A percentile compares a stretch with the other conserved stretches of the same genome.
phyloP scores from a whole-genome alignment of 345 rosid species.

The Erysimum cheiranthoides region DNA sequence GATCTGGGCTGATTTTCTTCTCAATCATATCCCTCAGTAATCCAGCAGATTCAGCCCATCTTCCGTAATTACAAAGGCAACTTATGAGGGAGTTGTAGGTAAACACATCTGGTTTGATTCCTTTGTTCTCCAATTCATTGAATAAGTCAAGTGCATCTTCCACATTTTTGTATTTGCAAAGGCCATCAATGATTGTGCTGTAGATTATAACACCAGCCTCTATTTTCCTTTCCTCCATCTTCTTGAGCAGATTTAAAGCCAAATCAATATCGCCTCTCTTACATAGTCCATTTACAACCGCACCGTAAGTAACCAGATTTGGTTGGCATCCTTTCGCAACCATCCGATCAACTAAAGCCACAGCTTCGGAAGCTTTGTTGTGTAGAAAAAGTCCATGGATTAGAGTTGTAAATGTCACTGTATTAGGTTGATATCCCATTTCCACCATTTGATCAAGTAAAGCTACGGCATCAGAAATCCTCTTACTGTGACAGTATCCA shows the following conservation, averaged over 20 bases:
- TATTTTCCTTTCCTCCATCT: not conserved
- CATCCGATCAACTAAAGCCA: not conserved
- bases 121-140: conserved; percentile 1
- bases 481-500: not conserved
- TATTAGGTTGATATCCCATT: not conserved
- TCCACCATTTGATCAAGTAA: not conserved
- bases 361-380: not conserved
- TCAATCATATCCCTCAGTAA: not conserved
- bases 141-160: conserved; percentile 4
- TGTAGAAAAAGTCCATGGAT: conserved; percentile 16
- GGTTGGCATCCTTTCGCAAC: not conserved
- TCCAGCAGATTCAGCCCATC: not conserved
- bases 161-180: not conserved
- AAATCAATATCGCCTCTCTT: conserved; percentile 15
- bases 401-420: accelerated
- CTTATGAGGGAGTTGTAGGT: conserved; percentile 21
- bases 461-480: not conserved
- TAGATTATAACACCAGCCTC: not conserved
- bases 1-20: not conserved
- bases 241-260: not conserved
- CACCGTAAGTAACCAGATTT: not conserved
- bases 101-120: not conserved
- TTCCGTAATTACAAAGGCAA: not conserved
- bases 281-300: not conserved
- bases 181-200: not conserved